Conservation (phyloP, 2,329 filamentous ascomycete genomes). For the Hansfordia pulvinata region DNA sequence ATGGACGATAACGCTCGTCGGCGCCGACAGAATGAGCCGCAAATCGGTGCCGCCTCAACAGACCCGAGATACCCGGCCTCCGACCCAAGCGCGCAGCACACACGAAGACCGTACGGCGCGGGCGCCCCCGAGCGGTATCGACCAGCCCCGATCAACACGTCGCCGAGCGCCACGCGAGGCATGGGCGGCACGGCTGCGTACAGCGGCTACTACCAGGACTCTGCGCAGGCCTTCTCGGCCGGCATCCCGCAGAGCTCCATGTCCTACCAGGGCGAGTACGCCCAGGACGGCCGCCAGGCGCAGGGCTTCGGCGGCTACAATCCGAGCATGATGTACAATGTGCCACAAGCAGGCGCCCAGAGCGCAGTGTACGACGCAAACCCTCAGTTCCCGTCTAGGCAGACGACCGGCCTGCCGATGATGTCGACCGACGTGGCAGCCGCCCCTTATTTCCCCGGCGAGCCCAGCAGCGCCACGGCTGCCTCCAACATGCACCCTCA, state of each 20-base stretch:
- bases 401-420: slow-evolving; percentile 66
- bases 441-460: slow-evolving; percentile 65
- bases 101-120: slow-evolving; percentile 28
- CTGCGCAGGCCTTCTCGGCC: slow-evolving; percentile 33
- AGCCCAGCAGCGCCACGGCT: slow-evolving; percentile 47
- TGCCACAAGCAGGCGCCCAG: slow-evolving; percentile 48
- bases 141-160: slow-evolving; percentile 33
- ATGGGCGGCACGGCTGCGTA: slow-evolving; percentile 44
- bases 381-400: slow-evolving; percentile 62
- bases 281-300: slow-evolving; percentile 43
- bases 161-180: slow-evolving; percentile 30
- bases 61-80: slow-evolving; percentile 37
- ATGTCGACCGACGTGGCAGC: slow-evolving; percentile 51
- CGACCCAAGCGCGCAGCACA: slow-evolving; percentile 33
- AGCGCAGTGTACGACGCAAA: slow-evolving; percentile 61
- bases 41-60: slow-evolving; percentile 47
- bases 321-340: slow-evolving; percentile 67
- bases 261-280: slow-evolving; percentile 48
- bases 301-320: slow-evolving; percentile 45
- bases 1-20: slow-evolving; percentile 71
- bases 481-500: slow-evolving; percentile 38
- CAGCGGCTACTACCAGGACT: slow-evolving; percentile 45
- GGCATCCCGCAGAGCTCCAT: slow-evolving; percentile 42
- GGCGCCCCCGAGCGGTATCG: slow-evolving; percentile 37
- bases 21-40: slow-evolving; percentile 62